phyloP scores from a whole-genome alignment of 2,329 filamentous ascomycete species.

The Dothideomycetidae sp. region DNA sequence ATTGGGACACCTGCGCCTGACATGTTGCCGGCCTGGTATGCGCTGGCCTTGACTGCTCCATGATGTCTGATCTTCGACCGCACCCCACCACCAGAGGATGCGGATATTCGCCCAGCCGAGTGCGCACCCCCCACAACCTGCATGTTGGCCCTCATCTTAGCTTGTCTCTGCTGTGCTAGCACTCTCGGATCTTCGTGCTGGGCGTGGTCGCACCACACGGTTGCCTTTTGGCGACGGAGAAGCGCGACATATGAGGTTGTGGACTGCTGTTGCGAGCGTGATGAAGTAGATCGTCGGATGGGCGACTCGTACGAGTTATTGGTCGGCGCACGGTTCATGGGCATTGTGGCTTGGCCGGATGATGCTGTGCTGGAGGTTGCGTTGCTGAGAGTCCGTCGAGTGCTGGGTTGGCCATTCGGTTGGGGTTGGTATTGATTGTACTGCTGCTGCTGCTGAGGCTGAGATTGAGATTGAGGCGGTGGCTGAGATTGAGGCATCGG shows the following conservation, averaged over 20 bases:
- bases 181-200: constrained; percentile 83
- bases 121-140: constrained; percentile 57
- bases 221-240: constrained; percentile 94
- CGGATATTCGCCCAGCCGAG: constrained; percentile 21
- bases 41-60: constrained; percentile 61
- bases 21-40: constrained; percentile 48
- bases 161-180: constrained; percentile 67
- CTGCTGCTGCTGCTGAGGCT: no score
- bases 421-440: constrained; percentile 6
- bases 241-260: constrained; percentile 74
- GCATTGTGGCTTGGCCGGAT: constrained; percentile 26
- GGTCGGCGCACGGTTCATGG: constrained; percentile 36
- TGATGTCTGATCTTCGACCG: constrained; percentile 81
- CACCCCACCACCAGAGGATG: constrained; percentile 36
- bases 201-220: constrained; percentile 91
- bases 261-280: constrained; percentile 45
- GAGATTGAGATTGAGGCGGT: no score
- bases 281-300: constrained; percentile 61
- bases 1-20: constrained; percentile 73
- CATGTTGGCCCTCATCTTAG: constrained; percentile 71
- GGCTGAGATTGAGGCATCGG: constrained; percentile 17
- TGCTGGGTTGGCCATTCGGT: constrained; percentile 10
- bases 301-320: constrained; percentile 25
- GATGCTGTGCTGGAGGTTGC: constrained; percentile 58
- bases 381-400: constrained; percentile 48